Evolutionary conservation across 352 stramenopile genomes (phyloP).

Genomic region (Globisporangium ultimum): DNA sequence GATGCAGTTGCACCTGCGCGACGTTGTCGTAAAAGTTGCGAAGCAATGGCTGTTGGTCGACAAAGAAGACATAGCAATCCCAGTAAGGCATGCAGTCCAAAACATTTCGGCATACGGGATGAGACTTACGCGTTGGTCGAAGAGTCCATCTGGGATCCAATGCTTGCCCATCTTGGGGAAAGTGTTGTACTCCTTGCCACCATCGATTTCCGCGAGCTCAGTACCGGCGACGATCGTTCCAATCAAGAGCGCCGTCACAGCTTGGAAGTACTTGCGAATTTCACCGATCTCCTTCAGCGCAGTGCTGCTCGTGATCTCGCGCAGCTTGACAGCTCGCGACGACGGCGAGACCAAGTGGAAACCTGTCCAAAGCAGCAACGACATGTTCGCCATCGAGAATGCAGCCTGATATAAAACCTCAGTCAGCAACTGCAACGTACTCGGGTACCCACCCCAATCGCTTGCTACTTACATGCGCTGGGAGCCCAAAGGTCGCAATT

Average conservation of each 20-base stretch:
- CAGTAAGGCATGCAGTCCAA: background rate
- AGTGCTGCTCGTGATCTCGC: conserved; percentile 39
- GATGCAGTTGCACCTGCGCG: conserved; percentile 95
- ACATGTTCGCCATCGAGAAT: conserved; percentile 64
- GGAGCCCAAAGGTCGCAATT: conserved; percentile 37
- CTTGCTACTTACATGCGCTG: conserved; percentile 34
- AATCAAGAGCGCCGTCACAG: conserved; percentile 33
- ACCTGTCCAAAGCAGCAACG: conserved; percentile 58
- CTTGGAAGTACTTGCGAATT: conserved; percentile 49
- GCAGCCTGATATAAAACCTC: conserved; percentile 23
- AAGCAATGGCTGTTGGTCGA: conserved; percentile 47
- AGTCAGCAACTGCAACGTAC: background rate
- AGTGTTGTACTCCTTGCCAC: conserved; percentile 96
- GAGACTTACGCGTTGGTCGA: conserved; percentile 43
- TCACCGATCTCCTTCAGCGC: conserved; percentile 51
- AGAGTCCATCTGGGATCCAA: conserved; percentile 85
- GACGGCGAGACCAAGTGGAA: conserved; percentile 53
- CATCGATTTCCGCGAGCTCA: conserved; percentile 94
- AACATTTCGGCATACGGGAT: background rate
- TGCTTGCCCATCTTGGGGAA: conserved; percentile 92
- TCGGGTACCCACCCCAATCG: no score
- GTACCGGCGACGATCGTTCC: conserved; percentile 39
- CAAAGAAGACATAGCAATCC: background rate
- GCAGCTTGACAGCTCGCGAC: conserved; percentile 46
- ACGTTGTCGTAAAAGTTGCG: conserved; percentile 97